Evolutionary conservation across 2,329 filamentous ascomycete species (phyloP), one percentile per base, ranked within the genome.

Genomic region (Basipetospora chlamydospora): DNA sequence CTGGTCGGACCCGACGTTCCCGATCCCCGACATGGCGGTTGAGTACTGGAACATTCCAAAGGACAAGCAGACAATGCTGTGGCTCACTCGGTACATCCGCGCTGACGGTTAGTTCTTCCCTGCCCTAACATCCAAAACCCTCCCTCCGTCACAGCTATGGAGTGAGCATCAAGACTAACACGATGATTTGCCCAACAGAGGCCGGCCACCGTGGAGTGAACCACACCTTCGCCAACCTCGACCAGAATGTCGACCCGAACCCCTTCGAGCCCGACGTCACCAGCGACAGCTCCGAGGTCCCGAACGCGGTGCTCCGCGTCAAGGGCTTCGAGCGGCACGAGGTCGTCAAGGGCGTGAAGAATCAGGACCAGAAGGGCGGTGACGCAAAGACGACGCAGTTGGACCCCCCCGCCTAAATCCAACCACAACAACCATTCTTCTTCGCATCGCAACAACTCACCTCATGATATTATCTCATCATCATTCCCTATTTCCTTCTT

Each of bases 41-140:
- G 69, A 60, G 53, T 98, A 98, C 60, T 98, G 87, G 85, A 75
- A 82, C 28, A 95, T 98, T 77, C 86, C 87, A 0, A 79, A 94
- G 54, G 80, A 75, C 3, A 66, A 80, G 40, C 71, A 78, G 18
- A 82, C 76, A 2, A 94, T 98, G 83, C 73, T 70, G 48, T 85
- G 96, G 50, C 59, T 96, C 42, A 67, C 96, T 36, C 61, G 90
- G 35, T 95, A 96, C 54, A 82, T 95, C 46, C 72, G 87, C 21
- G 83, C 81, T n/a, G 82, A 88, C 39, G 38, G 45, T 48, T 22
- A 39, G 44, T 40, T 13, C 21, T 30, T 20, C 3, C 13, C 6
- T 11, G 6, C 10, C 25, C 26, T 32, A 7, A 5, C 21, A 6
- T 26, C n/a, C n/a, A n/a, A n/a, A n/a, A n/a, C n/a, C n/a, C n/a